Evolutionary conservation across 2,329 filamentous ascomycete genomes (phyloP).

Genomic region (Colletotrichum truncatum): DNA sequence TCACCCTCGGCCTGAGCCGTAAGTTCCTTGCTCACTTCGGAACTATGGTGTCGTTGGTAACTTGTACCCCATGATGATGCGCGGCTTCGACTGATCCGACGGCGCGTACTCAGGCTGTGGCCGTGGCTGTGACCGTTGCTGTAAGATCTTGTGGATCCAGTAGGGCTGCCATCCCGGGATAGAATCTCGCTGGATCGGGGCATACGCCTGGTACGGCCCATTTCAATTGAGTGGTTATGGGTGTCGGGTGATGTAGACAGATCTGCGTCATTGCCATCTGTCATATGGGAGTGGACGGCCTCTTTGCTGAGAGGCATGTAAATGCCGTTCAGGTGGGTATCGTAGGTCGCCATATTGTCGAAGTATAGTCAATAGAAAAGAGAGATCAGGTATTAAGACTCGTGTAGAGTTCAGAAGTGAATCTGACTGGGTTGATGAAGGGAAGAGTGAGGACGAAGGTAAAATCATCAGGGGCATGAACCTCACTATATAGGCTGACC

Average conservation of each 20-base stretch:
- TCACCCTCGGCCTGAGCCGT: constrained; percentile 18
- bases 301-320: background rate
- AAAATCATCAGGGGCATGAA: background rate
- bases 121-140: background rate
- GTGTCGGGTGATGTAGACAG: background rate
- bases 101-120: background rate
- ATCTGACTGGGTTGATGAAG: background rate
- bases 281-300: background rate
- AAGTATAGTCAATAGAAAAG: background rate
- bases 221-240: background rate
- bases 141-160: background rate
- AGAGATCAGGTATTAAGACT: background rate
- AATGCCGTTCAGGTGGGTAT: background rate
- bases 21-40: constrained; percentile 26
- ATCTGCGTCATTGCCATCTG: background rate
- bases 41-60: background rate
- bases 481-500: background rate
- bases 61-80: background rate
- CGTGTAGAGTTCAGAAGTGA: background rate
- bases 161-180: constrained; percentile 12
- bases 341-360: background rate
- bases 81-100: constrained; percentile 8
- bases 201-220: background rate
- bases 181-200: background rate
- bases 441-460: background rate